Evolutionary conservation across 2,329 filamentous ascomycete genomes (phyloP).

Genomic region (Boeremia exigua): DNA sequence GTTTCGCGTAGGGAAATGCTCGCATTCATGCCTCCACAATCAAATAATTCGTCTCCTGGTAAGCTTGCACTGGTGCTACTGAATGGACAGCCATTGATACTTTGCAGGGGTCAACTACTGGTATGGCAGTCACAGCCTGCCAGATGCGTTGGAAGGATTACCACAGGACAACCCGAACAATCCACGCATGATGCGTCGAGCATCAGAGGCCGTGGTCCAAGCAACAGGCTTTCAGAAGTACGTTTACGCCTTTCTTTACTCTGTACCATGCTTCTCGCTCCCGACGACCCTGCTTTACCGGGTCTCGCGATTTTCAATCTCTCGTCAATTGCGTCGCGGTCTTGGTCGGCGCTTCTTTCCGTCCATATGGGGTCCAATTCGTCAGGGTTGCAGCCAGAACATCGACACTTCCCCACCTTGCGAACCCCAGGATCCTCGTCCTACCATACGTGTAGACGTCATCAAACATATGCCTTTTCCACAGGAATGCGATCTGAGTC

Average conservation of each 20-base stretch:
- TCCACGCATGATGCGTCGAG: conserved; percentile 40
- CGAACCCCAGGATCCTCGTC: not conserved
- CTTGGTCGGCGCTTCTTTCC: conserved; percentile 1
- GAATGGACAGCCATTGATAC: conserved; percentile 19
- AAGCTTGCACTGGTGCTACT: conserved; percentile 15
- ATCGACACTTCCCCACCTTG: not conserved
- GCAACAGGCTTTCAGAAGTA: conserved; percentile 40
- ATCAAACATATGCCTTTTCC: not conserved
- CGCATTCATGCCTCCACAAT: conserved; percentile 46
- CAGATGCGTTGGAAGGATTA: conserved; percentile 36
- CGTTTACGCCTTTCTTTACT: conserved; percentile 10
- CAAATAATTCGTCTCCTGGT: conserved; percentile 44
- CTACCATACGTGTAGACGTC: not conserved
- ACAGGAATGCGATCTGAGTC: conserved; percentile 10
- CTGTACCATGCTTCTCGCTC: not conserved
- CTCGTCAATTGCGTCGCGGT: conserved; percentile 1
- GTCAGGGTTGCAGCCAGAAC: not conserved
- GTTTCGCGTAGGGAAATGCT: conserved; percentile 40
- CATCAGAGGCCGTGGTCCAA: conserved; percentile 41
- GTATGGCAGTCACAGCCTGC: conserved; percentile 41
- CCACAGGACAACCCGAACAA: conserved; percentile 29
- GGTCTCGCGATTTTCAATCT: not conserved
- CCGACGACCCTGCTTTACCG: not conserved
- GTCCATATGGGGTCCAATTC: conserved; percentile 2
- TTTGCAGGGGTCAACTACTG: conserved; percentile 40